Conservation (phyloP, 768 basidiomycete species). For the Pleurotus cornucopiae region DNA sequence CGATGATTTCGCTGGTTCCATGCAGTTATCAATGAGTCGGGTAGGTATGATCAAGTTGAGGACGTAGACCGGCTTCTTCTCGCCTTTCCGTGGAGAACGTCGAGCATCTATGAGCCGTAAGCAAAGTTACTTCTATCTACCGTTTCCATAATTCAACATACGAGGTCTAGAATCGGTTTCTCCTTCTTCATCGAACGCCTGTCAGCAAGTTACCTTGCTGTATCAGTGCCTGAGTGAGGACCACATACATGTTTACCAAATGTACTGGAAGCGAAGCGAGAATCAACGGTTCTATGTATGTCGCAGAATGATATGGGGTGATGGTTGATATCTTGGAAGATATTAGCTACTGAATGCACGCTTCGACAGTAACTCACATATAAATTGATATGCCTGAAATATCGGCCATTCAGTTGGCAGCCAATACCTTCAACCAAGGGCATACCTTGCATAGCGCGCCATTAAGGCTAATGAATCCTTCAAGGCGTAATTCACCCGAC, state of each 20-base stretch:
- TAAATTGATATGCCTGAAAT: conserved; percentile 73
- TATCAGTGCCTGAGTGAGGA: conserved; percentile 1
- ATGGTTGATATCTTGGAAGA: conserved; percentile 65
- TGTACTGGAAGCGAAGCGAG: conserved; percentile 59
- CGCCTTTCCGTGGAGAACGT: conserved; percentile 74
- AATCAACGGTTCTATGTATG: conserved; percentile 66
- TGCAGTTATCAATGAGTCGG: conserved; percentile 65
- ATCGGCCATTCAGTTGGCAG: conserved; percentile 14
- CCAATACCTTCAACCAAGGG: conserved; percentile 14
- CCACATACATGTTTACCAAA: conserved; percentile 68
- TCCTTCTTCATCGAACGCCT: conserved; percentile 71
- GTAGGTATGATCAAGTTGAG: conserved; percentile 70
- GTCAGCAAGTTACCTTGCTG: conserved; percentile 2
- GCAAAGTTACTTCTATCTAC: conserved; percentile 8
- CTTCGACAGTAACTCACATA: conserved; percentile 53
- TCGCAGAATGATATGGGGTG: conserved; percentile 66
- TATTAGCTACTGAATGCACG: not conserved
- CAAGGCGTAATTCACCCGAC: conserved; percentile 48
- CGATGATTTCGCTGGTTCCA: conserved; percentile 73
- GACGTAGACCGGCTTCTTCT: conserved; percentile 80
- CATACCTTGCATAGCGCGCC: conserved; percentile 71
- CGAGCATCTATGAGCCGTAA: conserved; percentile 40
- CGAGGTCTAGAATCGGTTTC: conserved; percentile 43
- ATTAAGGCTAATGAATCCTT: conserved; percentile 83
- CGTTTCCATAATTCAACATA: conserved; percentile 19